Percentiles rank a stretch among this genome's conserved stretches.
phyloP scores from a whole-genome alignment of 345 rosid species.

The Populus euphratica region DNA sequence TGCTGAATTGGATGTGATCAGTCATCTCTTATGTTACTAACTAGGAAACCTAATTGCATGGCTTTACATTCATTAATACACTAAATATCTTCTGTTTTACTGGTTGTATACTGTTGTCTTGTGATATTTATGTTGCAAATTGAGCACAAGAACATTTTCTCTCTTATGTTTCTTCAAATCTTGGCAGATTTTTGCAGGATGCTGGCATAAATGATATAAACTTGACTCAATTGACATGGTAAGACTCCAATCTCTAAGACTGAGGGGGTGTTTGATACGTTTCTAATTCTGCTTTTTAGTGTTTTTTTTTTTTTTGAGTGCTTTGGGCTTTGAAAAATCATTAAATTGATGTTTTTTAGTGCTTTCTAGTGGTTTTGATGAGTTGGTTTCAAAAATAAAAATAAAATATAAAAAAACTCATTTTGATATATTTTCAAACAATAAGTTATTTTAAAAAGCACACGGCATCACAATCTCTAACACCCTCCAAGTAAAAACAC shows the following conservation, averaged over 20 bases:
- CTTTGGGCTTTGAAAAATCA: too few species aligned
- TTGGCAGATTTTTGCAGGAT: constrained; percentile 74
- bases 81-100: not conserved
- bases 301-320: too few species aligned
- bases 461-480: too few species aligned
- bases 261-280: too few species aligned
- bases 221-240: constrained; percentile 85
- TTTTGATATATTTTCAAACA: too few species aligned
- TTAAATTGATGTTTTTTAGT: too few species aligned
- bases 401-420: too few species aligned
- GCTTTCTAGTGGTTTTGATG: too few species aligned
- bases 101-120: not conserved
- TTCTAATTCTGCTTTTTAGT: too few species aligned
- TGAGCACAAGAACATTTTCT: not conserved
- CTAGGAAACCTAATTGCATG: not conserved
- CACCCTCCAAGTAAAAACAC: not conserved
- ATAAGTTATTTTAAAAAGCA: too few species aligned
- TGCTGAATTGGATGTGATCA: not conserved
- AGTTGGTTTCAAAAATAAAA: too few species aligned
- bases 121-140: not conserved
- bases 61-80: not conserved
- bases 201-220: constrained; percentile 62
- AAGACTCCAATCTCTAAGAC: constrained; percentile 17
- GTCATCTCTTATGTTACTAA: not conserved
- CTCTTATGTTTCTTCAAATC: not conserved